Percentiles rank a stretch among this genome's conserved stretches.
phyloP scores from a whole-genome alignment of 2,329 filamentous ascomycete genomes.

The Trichoderma semiorbis region DNA sequence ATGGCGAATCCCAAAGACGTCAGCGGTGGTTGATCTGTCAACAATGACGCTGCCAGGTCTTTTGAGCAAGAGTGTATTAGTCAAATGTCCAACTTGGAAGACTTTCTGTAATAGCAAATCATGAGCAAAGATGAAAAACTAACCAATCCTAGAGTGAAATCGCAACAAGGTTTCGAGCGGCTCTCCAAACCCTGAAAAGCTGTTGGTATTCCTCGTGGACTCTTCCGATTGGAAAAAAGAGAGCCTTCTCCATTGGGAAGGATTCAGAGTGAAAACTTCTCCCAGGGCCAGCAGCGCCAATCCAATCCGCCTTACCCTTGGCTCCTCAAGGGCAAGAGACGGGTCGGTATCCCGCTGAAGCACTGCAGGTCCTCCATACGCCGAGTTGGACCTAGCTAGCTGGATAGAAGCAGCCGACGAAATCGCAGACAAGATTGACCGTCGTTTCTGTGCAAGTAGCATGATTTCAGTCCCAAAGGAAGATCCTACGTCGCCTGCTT shows the following conservation, averaged over 20 bases:
- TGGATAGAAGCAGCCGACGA: slow-evolving; percentile 17
- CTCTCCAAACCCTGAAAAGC: slow-evolving; percentile 6
- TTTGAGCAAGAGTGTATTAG: background rate
- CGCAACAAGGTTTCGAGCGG: slow-evolving; percentile 19
- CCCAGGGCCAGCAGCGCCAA: slow-evolving; percentile 14
- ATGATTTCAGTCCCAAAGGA: slow-evolving; percentile 21
- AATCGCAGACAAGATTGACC: slow-evolving; percentile 8
- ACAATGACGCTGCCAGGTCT: slow-evolving; percentile 22
- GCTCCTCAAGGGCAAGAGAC: slow-evolving; percentile 1
- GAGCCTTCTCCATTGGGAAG: slow-evolving; percentile 17
- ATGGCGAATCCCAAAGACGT: slow-evolving; percentile 11
- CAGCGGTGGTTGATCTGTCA: slow-evolving; percentile 10
- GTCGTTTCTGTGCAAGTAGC: slow-evolving; percentile 19
- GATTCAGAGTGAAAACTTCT: slow-evolving; percentile 5
- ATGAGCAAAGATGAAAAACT: background rate
- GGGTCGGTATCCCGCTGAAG: background rate
- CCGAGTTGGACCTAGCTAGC: background rate
- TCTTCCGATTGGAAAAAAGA: background rate
- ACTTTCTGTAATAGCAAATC: background rate
- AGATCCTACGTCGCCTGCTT: slow-evolving; percentile 20
- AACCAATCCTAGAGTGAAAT: slow-evolving; percentile 22
- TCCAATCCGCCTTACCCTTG: background rate
- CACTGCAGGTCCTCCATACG: background rate
- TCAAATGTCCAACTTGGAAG: background rate
- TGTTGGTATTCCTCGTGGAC: background rate